Evolutionary conservation across 257 asterid genomes (phyloP).

Genomic region (Anisodus acutangulus): DNA sequence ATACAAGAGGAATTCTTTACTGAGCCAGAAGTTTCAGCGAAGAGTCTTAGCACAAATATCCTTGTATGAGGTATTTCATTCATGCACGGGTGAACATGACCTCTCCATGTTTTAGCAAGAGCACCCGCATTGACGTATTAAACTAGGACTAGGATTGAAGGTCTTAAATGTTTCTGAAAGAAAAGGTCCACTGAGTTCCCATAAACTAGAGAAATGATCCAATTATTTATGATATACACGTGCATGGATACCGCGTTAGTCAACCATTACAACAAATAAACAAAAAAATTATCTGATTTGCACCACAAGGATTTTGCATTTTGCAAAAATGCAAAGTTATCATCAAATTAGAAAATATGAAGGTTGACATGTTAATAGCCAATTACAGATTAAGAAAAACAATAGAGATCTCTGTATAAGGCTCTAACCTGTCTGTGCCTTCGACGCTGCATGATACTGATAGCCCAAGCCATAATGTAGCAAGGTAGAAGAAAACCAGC

Average conservation of each 20-base stretch:
- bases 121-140: background rate
- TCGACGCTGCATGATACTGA: conserved; percentile 53
- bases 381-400: background rate
- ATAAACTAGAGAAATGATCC: conserved; percentile 2
- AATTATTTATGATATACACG: background rate
- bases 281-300: background rate
- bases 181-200: conserved; percentile 2
- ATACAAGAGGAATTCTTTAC: conserved; percentile 17
- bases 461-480: conserved; percentile 59
- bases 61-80: conserved; percentile 15
- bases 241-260: background rate
- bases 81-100: conserved; percentile 10
- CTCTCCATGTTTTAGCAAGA: background rate
- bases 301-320: background rate
- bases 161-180: background rate
- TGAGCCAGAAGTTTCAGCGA: conserved; percentile 7
- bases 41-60: background rate
- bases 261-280: background rate
- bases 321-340: background rate
- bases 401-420: background rate
- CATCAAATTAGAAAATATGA: conserved; percentile 16
- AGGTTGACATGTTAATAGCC: conserved; percentile 20
- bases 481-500: conserved; percentile 58
- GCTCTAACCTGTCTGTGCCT: conserved; percentile 59
- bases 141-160: background rate